Evolutionary conservation across 148 eudicot species (phyloP).

Genomic region (Rhododendron molle): DNA sequence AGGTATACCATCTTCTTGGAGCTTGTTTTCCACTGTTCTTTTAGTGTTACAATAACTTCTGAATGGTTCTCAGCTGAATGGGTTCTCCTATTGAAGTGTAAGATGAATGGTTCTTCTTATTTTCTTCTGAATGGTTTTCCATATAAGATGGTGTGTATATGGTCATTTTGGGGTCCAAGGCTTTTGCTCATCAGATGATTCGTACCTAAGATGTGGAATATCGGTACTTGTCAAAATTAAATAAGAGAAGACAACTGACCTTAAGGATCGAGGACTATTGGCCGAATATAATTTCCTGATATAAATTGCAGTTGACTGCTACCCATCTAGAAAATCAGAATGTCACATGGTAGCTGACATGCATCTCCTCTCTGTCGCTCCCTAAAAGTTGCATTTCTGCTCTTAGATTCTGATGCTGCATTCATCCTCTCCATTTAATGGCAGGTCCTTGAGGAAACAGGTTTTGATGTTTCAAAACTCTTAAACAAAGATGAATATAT

Average conservation of each 20-base stretch:
- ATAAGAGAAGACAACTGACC: neutral
- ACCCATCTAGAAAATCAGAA: neutral
- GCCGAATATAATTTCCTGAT: neutral
- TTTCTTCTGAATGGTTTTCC: too few species aligned
- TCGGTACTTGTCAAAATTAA: neutral
- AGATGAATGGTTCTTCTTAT: too few species aligned
- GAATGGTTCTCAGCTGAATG: neutral
- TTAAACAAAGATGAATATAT: constrained; percentile 83
- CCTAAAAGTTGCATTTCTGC: neutral
- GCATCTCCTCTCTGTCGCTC: neutral
- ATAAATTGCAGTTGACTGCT: neutral
- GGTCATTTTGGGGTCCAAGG: neutral
- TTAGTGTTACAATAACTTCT: neutral
- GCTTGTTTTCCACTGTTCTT: constrained; percentile 3
- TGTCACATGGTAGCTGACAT: neutral
- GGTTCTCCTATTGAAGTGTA: neutral
- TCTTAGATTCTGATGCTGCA: constrained; percentile 6
- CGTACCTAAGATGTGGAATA: neutral
- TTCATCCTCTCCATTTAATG: constrained; percentile 6
- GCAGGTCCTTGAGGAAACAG: constrained; percentile 98
- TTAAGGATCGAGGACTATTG: neutral
- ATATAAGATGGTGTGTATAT: neutral
- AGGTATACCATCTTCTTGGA: neutral
- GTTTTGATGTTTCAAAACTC: constrained; percentile 81
- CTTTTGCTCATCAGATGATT: neutral